Base-by-base conservation (phyloP, 306 rosid species). In the Malus sylvestris region DNA sequence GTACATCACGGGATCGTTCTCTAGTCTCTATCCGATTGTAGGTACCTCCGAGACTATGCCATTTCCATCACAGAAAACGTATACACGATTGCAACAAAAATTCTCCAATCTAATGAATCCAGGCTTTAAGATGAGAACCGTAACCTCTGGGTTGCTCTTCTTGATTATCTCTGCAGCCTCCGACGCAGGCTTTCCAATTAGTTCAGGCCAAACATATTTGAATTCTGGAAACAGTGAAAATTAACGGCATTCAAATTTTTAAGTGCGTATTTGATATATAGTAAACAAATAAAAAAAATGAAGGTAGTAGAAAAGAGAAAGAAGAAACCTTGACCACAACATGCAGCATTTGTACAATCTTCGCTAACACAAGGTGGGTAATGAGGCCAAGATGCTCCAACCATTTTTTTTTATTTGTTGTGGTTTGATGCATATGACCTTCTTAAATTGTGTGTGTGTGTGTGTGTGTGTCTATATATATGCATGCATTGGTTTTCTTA, bases 401-500 rank as follows among this genome's bases (percentile, higher is more conserved):
- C 55, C 55, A 51, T 51, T 51, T 51, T 51, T 20, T 51, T 44
- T 51, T 51, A 51, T 16, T 51, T 51, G 55, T 51, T 51, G 20
- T 51, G 18, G 55, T 51, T 16, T 51, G 20, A 15, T 5, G 55
- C 55, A 51, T 51, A 15, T 51, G 55, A 51, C 20, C 20, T 49
- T 4, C 55, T 16, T 25, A 25, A 18, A 16, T 5, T 51, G 20
- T 49, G 18, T 13, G 16, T 45, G 51, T 45, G 1, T 44, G 1
- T 45, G 2, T 30, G 33, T 49, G 1, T 25, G 1, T 23, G 1
- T 23, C 1, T 23, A 25, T 49, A 0, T 5, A 4, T 14, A 4
- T 49, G 7, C 5, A 49, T 15, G 20, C 20, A 16, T 51, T 16
- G 3, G 20, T 51, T 15, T 51, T 51, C 13, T 16, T 51, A 5